Base-by-base conservation (phyloP, 192 early-diverging fungal species). In the Gigaspora rosea region DNA sequence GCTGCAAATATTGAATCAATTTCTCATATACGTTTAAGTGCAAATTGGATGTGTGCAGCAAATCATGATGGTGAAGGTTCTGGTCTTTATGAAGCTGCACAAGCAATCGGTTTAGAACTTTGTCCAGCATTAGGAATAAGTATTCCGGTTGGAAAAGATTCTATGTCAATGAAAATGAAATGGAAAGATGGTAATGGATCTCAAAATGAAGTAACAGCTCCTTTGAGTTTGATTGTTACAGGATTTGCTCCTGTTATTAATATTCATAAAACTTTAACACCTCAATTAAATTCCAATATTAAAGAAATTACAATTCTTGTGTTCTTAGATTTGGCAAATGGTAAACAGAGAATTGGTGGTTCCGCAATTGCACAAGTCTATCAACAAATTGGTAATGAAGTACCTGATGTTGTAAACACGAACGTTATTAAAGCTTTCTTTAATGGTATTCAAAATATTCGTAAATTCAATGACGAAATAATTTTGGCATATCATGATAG, bases 81-180 rank as follows among this genome's bases (percentile, higher is more conserved):
- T 35, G 89, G 91, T 59, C 83, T 99, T 50, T 99, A 98, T 79
- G 90, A 92, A 56, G 98, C 95, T 41, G 98, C 98, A 9, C 82
- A 93, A 75, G 95, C 97, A 46, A 89, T 99, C 71, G 96, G 97
- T 54, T 80, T 97, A 82, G 95, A 95, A 58, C 82, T 99, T 67
- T 98, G 98, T 84, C 95, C 95, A 57, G 87, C 88, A 58, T 87
- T 99, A 52, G 96, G 96, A 27, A 87, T 99, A 77, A 91, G 93
- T 58, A 94, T 99, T 72, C 98, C 98, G 8, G 98, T 99, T 20
- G 98, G 98, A 71, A 99, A 99, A 88, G 98, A 99, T 86, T 98
- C 96, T 10, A 97, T 98, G 96, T 96, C 94, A 52, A 99, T 99
- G 98, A 95, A 96, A 87, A 94, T 96, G 85, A 91, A 91, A 78